phyloP scores from a whole-genome alignment of 768 basidiomycete species.

The Russula emetica region DNA sequence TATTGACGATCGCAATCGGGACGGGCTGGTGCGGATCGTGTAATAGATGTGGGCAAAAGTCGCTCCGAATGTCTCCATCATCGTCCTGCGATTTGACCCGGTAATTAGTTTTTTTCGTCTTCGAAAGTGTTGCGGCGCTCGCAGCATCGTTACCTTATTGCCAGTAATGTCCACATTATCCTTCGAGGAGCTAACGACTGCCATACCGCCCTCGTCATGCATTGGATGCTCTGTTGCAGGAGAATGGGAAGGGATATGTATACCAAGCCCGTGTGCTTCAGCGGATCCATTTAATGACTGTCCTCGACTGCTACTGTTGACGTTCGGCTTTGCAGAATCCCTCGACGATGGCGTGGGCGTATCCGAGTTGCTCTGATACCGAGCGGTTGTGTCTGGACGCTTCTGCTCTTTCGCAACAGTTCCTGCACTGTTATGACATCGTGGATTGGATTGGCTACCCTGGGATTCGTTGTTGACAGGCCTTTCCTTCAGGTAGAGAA shows the following conservation, averaged over 20 bases:
- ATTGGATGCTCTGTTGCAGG: neutral
- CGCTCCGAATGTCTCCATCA: conserved; percentile 36
- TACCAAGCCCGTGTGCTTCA: neutral
- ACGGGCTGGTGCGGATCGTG: conserved; percentile 53
- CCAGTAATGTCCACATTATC: neutral
- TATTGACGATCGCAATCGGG: conserved; percentile 64
- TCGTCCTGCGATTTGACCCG: conserved; percentile 12
- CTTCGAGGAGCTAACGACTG: neutral
- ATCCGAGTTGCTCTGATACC: conserved; percentile 2
- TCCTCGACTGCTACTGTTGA: neutral
- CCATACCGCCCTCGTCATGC: neutral
- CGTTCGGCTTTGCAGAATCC: neutral
- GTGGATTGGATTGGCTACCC: neutral
- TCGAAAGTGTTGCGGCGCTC: neutral
- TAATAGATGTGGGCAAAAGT: conserved; percentile 58
- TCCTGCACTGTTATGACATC: neutral
- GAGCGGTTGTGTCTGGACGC: neutral
- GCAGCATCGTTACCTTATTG: neutral
- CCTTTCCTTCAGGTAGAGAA: conserved; percentile 13
- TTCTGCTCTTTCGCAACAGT: neutral
- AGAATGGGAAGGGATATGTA: neutral
- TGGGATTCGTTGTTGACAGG: conserved; percentile 4
- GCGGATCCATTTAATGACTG: neutral
- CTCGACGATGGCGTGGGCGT: neutral
- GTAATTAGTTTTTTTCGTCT: neutral